A percentile compares a stretch with the other conserved stretches of the same genome.
Evolutionary conservation across 768 basidiomycete genomes (phyloP).

Genomic region (Suillus tomentosus): DNA sequence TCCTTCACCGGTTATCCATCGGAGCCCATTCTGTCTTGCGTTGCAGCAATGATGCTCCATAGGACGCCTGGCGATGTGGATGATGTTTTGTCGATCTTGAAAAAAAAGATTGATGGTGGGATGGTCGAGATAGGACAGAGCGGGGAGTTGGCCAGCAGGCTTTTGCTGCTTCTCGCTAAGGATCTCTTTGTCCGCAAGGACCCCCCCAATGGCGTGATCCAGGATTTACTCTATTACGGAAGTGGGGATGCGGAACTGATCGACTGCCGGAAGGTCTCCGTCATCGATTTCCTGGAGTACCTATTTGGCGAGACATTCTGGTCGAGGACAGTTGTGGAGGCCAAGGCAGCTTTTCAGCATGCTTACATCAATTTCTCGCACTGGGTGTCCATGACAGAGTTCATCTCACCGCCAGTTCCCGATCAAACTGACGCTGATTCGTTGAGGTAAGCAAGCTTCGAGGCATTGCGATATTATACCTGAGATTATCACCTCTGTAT

Average conservation of each 20-base stretch:
- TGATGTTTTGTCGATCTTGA: background rate
- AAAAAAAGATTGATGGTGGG: constrained; percentile 7
- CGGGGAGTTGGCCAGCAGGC: constrained; percentile 17
- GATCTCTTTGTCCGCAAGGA: constrained; percentile 12
- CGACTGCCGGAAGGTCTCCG: constrained; percentile 18
- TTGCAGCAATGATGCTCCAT: background rate
- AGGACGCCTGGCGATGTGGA: background rate
- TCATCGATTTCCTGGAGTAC: constrained; percentile 19
- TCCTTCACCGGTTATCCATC: constrained; percentile 20
- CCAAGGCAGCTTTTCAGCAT: constrained; percentile 11
- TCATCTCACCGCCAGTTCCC: constrained; percentile 2
- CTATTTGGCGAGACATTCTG: constrained; percentile 14
- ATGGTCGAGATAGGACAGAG: constrained; percentile 11
- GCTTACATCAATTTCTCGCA: constrained; percentile 19
- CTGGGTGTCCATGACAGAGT: constrained; percentile 17
- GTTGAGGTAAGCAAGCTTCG: background rate
- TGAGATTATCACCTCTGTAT: background rate
- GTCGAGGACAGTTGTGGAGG: constrained; percentile 4
- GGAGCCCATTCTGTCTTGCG: constrained; percentile 21
- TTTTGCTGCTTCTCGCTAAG: constrained; percentile 15
- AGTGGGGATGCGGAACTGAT: constrained; percentile 8
- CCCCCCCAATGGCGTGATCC: background rate
- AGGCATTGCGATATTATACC: background rate
- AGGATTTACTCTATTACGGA: background rate
- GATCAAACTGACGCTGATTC: background rate